phyloP scores from a whole-genome alignment of 768 basidiomycete species.

The Paxillus rubicundulus region DNA sequence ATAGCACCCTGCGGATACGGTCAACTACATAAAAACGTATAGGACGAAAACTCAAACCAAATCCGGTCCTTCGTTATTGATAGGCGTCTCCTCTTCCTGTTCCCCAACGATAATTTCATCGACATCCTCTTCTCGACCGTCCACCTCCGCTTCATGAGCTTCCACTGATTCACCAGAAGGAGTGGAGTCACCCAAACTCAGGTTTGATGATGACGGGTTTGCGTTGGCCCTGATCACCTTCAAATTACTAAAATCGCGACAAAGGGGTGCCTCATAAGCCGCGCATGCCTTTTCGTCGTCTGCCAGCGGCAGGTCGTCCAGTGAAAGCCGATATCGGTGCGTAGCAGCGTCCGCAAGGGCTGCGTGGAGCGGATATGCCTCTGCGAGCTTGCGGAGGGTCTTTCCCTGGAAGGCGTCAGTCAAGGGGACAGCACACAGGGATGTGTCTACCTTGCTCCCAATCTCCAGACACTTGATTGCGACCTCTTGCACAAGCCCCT shows the following conservation, averaged over 20 bases:
- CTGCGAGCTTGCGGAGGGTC: slow-evolving; percentile 57
- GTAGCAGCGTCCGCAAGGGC: slow-evolving; percentile 46
- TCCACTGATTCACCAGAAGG: slow-evolving; percentile 11
- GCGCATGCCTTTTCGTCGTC: slow-evolving; percentile 47
- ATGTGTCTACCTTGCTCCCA: slow-evolving; percentile 44
- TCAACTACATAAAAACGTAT: slow-evolving; percentile 4
- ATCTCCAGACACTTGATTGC: slow-evolving; percentile 57
- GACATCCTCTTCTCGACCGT: slow-evolving; percentile 14
- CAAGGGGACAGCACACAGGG: not conserved
- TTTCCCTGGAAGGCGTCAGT: slow-evolving; percentile 49
- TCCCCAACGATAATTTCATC: slow-evolving; percentile 19
- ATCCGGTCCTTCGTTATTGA: slow-evolving; percentile 18
- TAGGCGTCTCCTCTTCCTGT: slow-evolving; percentile 9
- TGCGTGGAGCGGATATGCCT: slow-evolving; percentile 44
- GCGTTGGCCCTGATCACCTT: slow-evolving; percentile 27
- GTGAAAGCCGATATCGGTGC: slow-evolving; percentile 46
- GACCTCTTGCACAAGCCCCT: slow-evolving; percentile 55
- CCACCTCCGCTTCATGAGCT: slow-evolving; percentile 7
- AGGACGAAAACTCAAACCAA: slow-evolving; percentile 18
- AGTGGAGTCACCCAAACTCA: not conserved
- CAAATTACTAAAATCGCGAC: slow-evolving; percentile 47
- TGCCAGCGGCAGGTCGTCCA: slow-evolving; percentile 55
- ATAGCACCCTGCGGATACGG: slow-evolving; percentile 53
- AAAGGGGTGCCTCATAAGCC: slow-evolving; percentile 49
- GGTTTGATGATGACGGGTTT: slow-evolving; percentile 10